Evolutionary conservation across 179 eudicot genomes (phyloP).

Genomic region (Corrigiola litoralis): DNA sequence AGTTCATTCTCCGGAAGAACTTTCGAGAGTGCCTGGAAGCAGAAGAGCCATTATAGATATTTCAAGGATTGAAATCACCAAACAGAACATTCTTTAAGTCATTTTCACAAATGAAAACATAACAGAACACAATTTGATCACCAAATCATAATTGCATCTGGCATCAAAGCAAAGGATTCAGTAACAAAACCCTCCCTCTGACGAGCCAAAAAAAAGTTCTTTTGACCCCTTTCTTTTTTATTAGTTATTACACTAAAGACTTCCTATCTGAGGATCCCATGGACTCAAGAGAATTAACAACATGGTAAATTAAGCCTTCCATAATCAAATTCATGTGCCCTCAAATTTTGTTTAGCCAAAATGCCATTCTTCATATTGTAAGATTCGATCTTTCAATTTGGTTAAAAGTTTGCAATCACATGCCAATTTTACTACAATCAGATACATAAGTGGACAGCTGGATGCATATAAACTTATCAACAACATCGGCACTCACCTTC

Average conservation of each 20-base stretch:
- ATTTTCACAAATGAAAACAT: not conserved
- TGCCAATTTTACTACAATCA: too few species aligned
- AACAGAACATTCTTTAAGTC: not conserved
- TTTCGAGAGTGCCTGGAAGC: conserved; percentile 84
- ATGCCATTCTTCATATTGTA: not conserved
- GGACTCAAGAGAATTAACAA: not conserved
- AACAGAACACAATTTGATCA: not conserved
- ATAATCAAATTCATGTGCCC: not conserved
- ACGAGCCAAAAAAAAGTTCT: not conserved
- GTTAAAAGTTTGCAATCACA: not conserved
- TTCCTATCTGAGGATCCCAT: not conserved
- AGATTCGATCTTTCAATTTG: not conserved
- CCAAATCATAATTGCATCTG: not conserved
- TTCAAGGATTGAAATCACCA: not conserved
- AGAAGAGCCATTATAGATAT: not conserved
- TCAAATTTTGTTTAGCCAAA: not conserved
- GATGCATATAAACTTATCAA: not conserved
- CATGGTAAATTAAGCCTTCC: not conserved
- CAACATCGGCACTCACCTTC: conserved; percentile 39
- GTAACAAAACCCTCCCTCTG: not conserved
- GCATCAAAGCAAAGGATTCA: not conserved
- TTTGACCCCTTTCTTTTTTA: not conserved
- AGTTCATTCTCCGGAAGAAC: conserved; percentile 76
- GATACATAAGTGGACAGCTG: not conserved
- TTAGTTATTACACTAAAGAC: too few species aligned